Conservation (phyloP, 495 filamentous ascomycete genomes). For the Penicillium salamii region DNA sequence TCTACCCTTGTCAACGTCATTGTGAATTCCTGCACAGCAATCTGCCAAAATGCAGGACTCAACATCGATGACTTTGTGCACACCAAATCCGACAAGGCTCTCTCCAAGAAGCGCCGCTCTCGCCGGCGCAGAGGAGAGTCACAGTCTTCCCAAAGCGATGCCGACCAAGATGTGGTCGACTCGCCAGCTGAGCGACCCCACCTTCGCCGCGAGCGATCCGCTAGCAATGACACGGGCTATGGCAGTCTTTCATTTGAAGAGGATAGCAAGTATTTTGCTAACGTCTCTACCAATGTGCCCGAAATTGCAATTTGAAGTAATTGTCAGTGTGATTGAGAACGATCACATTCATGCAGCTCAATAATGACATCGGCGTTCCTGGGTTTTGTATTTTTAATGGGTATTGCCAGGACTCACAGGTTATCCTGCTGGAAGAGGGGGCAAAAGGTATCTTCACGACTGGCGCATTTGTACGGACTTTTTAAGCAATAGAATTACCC, state of each 20-base stretch:
- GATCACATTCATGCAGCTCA: background rate
- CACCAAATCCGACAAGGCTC: conserved; percentile 4
- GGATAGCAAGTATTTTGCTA: conserved; percentile 7
- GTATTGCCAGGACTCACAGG: background rate
- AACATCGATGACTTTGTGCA: conserved; percentile 34
- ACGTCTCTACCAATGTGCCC: conserved; percentile 4
- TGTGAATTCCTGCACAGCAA: conserved; percentile 38
- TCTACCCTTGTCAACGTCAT: conserved; percentile 35
- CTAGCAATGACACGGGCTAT: conserved; percentile 34
- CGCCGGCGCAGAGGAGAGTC: conserved; percentile 21
- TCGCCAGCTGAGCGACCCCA: conserved; percentile 6
- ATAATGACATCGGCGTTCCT: conserved; percentile 8
- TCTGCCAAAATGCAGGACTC: conserved; percentile 39
- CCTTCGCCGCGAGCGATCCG: conserved; percentile 21
- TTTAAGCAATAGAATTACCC: background rate
- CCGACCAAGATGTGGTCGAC: conserved; percentile 16
- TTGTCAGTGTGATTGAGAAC: background rate
- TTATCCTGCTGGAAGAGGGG: background rate
- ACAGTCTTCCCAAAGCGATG: conserved; percentile 18
- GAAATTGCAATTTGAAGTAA: conserved; percentile 8
- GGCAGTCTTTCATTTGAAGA: conserved; percentile 30
- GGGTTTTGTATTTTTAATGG: conserved; percentile 10
- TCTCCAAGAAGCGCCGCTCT: conserved; percentile 5
- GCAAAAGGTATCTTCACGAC: background rate
- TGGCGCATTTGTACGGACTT: background rate